These are phyloP conservation scores for Fusarium pseudograminearum DNA, from an alignment of 2,329 filamentous ascomycete genomes.

Conservation along the genomic window DNA sequence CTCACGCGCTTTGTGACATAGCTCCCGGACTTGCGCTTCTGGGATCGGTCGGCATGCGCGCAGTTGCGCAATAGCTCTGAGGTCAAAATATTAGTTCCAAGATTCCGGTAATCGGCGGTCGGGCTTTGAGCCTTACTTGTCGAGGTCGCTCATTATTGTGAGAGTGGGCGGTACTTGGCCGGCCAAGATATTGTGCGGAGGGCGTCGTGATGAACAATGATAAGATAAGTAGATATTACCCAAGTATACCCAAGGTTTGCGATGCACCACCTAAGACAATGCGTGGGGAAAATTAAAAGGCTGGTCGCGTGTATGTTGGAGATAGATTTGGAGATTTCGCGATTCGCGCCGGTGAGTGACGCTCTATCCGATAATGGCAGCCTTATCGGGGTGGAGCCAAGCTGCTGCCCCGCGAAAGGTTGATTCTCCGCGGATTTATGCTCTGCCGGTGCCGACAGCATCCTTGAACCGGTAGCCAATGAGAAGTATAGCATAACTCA, in stretches of 20 bases:
- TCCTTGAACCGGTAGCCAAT: slow-evolving; percentile 41
- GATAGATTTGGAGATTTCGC: slow-evolving; percentile 38
- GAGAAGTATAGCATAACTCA: slow-evolving; percentile 36
- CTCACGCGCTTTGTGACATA: slow-evolving; percentile 97
- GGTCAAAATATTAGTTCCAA: slow-evolving; percentile 24
- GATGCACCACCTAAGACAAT: not conserved
- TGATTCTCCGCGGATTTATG: slow-evolving; percentile 28
- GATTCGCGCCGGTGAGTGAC: slow-evolving; percentile 30
- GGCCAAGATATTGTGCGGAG: slow-evolving; percentile 25
- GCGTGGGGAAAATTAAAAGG: slow-evolving; percentile 8
- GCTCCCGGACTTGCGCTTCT: slow-evolving; percentile 92
- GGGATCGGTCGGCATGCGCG: slow-evolving; percentile 96
- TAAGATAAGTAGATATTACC: slow-evolving; percentile 43
- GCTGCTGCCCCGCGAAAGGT: slow-evolving; percentile 22
- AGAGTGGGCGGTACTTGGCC: slow-evolving; percentile 33
- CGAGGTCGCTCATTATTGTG: slow-evolving; percentile 86
- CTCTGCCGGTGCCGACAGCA: slow-evolving; percentile 19
- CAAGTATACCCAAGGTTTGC: not conserved
- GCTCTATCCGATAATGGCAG: slow-evolving; percentile 3
- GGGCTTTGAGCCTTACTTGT: slow-evolving; percentile 71
- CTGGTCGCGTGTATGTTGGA: slow-evolving; percentile 20
- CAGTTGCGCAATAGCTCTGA: slow-evolving; percentile 91
- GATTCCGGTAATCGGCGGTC: slow-evolving; percentile 11
- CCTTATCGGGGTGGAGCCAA: slow-evolving; percentile 15
- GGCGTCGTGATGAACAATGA: slow-evolving; percentile 30